phyloP scores from a whole-genome alignment of 805 yeast species.

The Ogataea nakhonphanomensis region DNA sequence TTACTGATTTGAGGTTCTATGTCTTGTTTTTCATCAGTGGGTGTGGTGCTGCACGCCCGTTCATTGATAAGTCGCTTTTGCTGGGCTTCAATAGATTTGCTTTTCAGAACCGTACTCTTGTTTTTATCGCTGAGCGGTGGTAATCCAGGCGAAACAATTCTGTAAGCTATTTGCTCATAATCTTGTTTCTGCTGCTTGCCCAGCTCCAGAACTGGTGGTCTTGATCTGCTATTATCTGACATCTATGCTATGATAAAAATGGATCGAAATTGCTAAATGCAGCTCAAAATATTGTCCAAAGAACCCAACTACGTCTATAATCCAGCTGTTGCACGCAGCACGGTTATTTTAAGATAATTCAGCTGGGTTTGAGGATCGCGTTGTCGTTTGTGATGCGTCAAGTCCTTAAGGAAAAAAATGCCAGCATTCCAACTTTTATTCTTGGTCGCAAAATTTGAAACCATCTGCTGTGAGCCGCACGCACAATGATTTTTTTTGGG shows the following conservation, averaged over 20 bases:
- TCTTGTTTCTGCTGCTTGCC: slow-evolving; percentile 8
- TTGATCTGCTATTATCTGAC: slow-evolving; percentile 1
- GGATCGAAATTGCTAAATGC: background rate
- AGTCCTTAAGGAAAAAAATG: slow-evolving; percentile 1
- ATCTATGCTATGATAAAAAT: slow-evolving; percentile 7
- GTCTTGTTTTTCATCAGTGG: background rate
- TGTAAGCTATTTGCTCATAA: slow-evolving; percentile 13
- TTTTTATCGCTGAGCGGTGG: slow-evolving; percentile 23
- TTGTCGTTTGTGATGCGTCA: background rate
- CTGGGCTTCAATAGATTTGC: slow-evolving; percentile 23
- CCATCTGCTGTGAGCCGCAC: slow-evolving; percentile 13
- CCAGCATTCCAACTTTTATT: slow-evolving; percentile 11
- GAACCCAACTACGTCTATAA: background rate
- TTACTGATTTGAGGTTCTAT: background rate
- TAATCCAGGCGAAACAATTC: slow-evolving; percentile 25
- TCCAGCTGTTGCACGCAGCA: too few species aligned
- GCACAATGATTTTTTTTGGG: background rate
- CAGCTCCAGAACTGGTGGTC: slow-evolving; percentile 17
- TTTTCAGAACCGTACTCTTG: slow-evolving; percentile 15
- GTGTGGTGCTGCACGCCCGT: slow-evolving; percentile 8
- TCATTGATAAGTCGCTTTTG: slow-evolving; percentile 22
- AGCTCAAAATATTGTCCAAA: background rate
- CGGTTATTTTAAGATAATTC: too few species aligned
- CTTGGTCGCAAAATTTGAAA: slow-evolving; percentile 12
- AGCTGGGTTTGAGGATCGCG: background rate